These are phyloP conservation scores for Obelidium mucronatum DNA, from an alignment of 192 early-diverging fungal genomes.

Conservation along the genomic window DNA sequence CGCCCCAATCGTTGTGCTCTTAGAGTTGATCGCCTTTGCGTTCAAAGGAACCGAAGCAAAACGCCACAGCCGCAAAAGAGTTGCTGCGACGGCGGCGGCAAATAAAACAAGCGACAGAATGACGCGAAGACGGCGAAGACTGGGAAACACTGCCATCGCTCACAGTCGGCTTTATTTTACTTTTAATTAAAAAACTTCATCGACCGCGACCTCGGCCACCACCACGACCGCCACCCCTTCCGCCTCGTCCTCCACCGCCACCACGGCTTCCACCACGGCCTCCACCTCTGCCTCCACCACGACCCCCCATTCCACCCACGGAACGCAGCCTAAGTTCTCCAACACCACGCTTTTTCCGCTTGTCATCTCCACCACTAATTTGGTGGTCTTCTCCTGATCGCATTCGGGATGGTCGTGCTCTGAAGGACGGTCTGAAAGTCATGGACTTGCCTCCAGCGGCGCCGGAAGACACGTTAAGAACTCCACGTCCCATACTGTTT, in stretches of 20 bases:
- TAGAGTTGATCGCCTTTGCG: not conserved
- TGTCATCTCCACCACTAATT: conserved; percentile 21
- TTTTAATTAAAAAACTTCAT: not conserved
- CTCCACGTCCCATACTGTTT: conserved; percentile 7
- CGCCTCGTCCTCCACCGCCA: conserved; percentile 33
- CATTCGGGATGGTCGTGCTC: conserved; percentile 3
- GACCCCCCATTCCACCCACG: conserved; percentile 12
- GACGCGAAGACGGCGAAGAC: not conserved
- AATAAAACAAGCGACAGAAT: not conserved
- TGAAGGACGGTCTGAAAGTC: conserved; percentile 45
- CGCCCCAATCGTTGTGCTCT: not conserved
- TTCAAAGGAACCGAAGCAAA: not conserved
- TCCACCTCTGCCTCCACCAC: conserved; percentile 25
- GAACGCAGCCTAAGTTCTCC: conserved; percentile 26
- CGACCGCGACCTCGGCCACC: not conserved
- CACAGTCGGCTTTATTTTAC: no score
- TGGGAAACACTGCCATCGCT: no score
- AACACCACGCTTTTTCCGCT: conserved; percentile 27
- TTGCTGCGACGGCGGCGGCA: not conserved
- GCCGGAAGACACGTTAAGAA: conserved; percentile 3
- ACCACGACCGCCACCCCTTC: conserved; percentile 35
- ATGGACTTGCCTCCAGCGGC: conserved; percentile 44
- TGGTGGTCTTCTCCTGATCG: conserved; percentile 22
- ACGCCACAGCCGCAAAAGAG: not conserved
- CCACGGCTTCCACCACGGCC: conserved; percentile 30